These are phyloP conservation scores for Saururus chinensis DNA, from an alignment of 164 flowering plant species.

Conservation along the genomic window DNA sequence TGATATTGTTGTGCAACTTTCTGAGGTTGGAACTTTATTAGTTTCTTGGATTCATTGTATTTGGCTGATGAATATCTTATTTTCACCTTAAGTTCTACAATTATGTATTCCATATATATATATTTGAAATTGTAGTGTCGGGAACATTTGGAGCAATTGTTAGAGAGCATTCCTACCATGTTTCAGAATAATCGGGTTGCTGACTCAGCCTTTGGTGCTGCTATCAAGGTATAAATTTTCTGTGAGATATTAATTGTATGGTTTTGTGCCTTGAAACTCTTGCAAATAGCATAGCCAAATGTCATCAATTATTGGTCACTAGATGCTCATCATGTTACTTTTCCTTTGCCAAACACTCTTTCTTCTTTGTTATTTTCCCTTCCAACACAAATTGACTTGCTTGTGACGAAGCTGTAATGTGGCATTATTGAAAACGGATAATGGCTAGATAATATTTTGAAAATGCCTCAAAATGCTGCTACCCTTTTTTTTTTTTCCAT, in stretches of 20 bases:
- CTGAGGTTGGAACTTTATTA: conserved; percentile 57
- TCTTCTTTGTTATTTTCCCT: no score
- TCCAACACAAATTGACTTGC: no score
- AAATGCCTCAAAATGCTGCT: no score
- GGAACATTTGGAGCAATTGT: conserved; percentile 76
- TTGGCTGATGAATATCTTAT: not conserved
- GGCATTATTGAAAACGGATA: no score
- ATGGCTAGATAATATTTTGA: no score
- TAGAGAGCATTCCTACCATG: conserved; percentile 91
- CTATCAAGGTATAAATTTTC: conserved; percentile 52
- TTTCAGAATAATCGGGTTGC: conserved; percentile 68
- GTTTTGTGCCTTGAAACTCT: not conserved
- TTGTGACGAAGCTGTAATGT: no score
- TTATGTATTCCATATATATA: conserved; percentile 6
- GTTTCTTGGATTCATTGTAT: not conserved
- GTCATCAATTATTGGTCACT: no score
- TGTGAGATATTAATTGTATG: not conserved
- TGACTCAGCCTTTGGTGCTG: conserved; percentile 97
- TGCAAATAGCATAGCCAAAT: not conserved
- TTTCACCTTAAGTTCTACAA: not conserved
- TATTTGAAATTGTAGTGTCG: conserved; percentile 60
- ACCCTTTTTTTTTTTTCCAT: not conserved
- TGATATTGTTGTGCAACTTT: conserved; percentile 84
- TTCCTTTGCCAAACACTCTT: no score
- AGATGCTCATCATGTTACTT: no score